These are phyloP conservation scores for Leucocoprinus leucothites DNA, from an alignment of 768 basidiomycete species.

Conservation along the genomic window DNA sequence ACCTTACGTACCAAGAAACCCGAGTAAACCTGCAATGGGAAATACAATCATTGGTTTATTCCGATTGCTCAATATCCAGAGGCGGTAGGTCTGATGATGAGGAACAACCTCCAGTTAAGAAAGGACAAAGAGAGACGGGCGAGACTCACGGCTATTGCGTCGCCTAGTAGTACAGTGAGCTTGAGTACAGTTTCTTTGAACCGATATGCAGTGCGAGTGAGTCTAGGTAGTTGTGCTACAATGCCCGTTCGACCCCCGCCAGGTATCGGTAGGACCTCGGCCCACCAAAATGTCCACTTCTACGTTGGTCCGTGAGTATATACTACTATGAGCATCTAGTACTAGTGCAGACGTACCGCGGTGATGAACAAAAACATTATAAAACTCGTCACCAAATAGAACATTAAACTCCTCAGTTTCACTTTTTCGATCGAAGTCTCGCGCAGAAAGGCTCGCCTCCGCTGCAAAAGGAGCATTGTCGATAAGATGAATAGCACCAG, in stretches of 20 bases:
- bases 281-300: slow-evolving; percentile 2
- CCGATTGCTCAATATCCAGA: neutral
- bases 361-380: slow-evolving; percentile 2
- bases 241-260: neutral
- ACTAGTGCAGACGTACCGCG: neutral
- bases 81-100: neutral
- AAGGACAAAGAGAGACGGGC: too few relatives aligned
- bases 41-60: neutral
- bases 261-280: neutral
- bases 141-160: neutral
- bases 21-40: neutral
- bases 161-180: neutral
- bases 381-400: neutral
- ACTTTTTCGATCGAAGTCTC: neutral
- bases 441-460: neutral
- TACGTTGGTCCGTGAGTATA: neutral
- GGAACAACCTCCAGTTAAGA: neutral
- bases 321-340: too few relatives aligned
- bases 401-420: slow-evolving; percentile 1
- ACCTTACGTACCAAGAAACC: neutral
- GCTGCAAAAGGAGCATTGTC: neutral
- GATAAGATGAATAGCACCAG: neutral
- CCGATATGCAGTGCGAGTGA: neutral
- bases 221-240: neutral
- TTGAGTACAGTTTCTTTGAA: neutral